These are phyloP conservation scores for Stachybotrys chlorohalonatus DNA, from an alignment of 2,329 filamentous ascomycete genomes.

Conservation along the genomic window DNA sequence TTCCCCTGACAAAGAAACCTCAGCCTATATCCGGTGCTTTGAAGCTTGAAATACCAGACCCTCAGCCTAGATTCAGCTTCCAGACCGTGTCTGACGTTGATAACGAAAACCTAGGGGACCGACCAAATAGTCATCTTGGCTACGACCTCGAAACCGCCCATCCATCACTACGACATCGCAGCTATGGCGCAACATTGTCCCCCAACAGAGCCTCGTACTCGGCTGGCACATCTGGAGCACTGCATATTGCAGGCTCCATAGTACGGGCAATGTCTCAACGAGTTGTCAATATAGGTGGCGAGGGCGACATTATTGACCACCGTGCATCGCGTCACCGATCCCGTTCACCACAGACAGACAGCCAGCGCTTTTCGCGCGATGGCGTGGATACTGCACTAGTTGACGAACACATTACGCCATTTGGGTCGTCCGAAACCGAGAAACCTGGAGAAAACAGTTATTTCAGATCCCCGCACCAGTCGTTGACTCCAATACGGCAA, in stretches of 20 bases:
- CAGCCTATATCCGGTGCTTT: slow-evolving; percentile 46
- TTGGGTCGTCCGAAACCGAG: slow-evolving; percentile 41
- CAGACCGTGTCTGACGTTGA: slow-evolving; percentile 47
- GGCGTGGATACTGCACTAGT: slow-evolving; percentile 24
- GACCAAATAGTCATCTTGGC: slow-evolving; percentile 38
- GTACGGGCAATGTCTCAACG: slow-evolving; percentile 87
- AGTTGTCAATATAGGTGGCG: slow-evolving; percentile 94
- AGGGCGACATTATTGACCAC: slow-evolving; percentile 73
- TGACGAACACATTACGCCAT: slow-evolving; percentile 36
- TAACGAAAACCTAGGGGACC: slow-evolving; percentile 41
- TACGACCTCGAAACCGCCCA: slow-evolving; percentile 50
- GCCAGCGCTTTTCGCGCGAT: slow-evolving; percentile 16
- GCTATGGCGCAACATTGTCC: slow-evolving; percentile 47
- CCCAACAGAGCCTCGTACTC: slow-evolving; percentile 52
- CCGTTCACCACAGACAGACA: slow-evolving; percentile 41
- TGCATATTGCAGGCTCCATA: slow-evolving; percentile 64
- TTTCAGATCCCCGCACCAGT: slow-evolving; percentile 8
- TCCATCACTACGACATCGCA: slow-evolving; percentile 39
- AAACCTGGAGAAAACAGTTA: slow-evolving; percentile 25
- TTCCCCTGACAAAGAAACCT: slow-evolving; percentile 46
- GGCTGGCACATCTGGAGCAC: slow-evolving; percentile 52
- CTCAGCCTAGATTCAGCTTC: slow-evolving; percentile 43
- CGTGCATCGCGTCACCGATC: slow-evolving; percentile 53
- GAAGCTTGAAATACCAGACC: slow-evolving; percentile 27
- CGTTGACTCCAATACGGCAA: slow-evolving; percentile 7